Conservation (phyloP, 2,329 filamentous ascomycete species). For the Stylonectria norvegica region DNA sequence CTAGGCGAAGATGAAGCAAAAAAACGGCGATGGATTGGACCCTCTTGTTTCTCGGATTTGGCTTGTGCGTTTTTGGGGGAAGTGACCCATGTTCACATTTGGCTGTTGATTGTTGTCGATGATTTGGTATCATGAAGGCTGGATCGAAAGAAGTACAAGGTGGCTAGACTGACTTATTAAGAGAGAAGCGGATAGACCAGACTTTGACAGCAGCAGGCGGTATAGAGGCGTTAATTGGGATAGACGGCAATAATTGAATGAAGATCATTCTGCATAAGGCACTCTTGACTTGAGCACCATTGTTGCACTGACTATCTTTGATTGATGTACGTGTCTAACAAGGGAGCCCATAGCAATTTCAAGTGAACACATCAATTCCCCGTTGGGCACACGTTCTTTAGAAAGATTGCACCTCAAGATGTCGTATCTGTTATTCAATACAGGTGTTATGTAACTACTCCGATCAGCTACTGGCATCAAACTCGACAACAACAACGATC, state of each 20-base stretch:
- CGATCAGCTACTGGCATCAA: no score
- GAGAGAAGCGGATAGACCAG: slow-evolving; percentile 22
- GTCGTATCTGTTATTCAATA: no score
- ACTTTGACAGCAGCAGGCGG: slow-evolving; percentile 7
- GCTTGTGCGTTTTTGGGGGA: slow-evolving; percentile 1
- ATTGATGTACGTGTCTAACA: not conserved
- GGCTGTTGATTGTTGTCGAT: not conserved
- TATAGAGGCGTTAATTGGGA: slow-evolving; percentile 17
- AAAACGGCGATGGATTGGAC: slow-evolving; percentile 6
- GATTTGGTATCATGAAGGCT: not conserved
- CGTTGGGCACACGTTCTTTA: no score
- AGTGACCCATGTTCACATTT: not conserved
- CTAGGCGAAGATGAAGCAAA: slow-evolving; percentile 5
- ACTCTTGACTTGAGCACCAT: no score
- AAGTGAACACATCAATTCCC: not conserved
- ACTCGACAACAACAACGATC: no score
- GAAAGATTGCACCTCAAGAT: not conserved
- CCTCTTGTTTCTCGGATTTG: slow-evolving; percentile 5
- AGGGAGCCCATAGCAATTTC: not conserved
- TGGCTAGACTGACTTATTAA: no score
- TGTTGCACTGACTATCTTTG: no score
- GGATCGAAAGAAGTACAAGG: no score
- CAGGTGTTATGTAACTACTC: no score
- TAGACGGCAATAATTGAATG: slow-evolving; percentile 5
- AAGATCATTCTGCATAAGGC: not conserved